Evolutionary conservation across 2,329 filamentous ascomycete genomes (phyloP).

Genomic region (Blastomyces parvus): DNA sequence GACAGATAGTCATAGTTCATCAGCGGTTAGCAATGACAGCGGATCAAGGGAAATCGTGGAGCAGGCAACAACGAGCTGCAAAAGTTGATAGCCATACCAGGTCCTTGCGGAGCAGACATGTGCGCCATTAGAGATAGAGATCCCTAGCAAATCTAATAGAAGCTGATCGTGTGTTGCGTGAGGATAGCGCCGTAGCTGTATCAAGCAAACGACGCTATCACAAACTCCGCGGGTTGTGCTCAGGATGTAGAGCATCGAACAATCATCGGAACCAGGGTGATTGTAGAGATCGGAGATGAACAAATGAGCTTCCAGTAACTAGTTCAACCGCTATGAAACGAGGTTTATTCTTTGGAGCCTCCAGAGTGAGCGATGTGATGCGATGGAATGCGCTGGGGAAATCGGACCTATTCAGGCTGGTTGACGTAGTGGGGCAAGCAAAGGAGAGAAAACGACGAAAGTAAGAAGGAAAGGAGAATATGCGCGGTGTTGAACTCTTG

Average conservation of each 20-base stretch:
- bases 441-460: neutral
- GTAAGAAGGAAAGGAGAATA: neutral
- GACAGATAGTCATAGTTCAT: neutral
- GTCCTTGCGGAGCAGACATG: conserved; percentile 27
- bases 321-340: neutral
- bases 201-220: neutral
- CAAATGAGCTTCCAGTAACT: no score
- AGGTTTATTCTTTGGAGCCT: no score
- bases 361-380: neutral
- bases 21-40: neutral
- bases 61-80: neutral
- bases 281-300: neutral
- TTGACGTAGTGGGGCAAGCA: conserved; percentile 3
- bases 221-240: conserved; percentile 2
- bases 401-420: neutral
- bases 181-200: neutral
- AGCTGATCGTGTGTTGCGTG: neutral
- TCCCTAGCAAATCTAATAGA: neutral
- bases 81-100: conserved; percentile 23
- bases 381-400: neutral
- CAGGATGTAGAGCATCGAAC: neutral
- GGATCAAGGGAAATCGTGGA: neutral
- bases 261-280: neutral
- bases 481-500: neutral
- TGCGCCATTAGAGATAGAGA: conserved; percentile 9